These are phyloP conservation scores for Kalmusia sp. DNA, from an alignment of 2,329 filamentous ascomycete species.

Conservation along the genomic window DNA sequence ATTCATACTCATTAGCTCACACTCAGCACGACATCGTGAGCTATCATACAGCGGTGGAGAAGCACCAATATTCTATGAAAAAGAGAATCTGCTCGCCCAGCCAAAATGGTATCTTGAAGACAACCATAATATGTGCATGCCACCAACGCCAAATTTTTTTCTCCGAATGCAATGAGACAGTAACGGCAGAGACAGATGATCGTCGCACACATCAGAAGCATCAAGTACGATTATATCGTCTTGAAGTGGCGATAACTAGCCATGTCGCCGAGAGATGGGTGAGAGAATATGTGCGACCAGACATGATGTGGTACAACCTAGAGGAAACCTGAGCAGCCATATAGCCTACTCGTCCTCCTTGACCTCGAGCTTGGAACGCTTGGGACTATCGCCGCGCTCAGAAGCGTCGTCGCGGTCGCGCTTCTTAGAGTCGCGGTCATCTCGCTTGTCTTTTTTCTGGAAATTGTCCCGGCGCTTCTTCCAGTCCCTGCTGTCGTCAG, in stretches of 20 bases:
- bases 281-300: background rate
- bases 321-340: too few species aligned
- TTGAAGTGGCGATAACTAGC: background rate
- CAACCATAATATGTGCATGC: conserved; percentile 2
- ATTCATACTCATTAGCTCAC: background rate
- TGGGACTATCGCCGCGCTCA: conserved; percentile 24
- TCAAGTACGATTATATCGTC: background rate
- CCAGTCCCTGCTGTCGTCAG: conserved; percentile 33
- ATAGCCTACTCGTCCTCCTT: conserved; percentile 41
- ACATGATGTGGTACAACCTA: background rate
- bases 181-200: background rate
- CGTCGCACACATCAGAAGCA: background rate
- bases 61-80: conserved; percentile 5
- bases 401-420: conserved; percentile 38
- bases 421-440: conserved; percentile 35
- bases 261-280: background rate
- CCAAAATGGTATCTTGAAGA: conserved; percentile 9
- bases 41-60: conserved; percentile 8
- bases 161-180: conserved; percentile 1
- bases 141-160: conserved; percentile 3
- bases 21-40: conserved; percentile 5
- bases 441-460: conserved; percentile 38
- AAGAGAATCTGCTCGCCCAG: background rate
- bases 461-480: conserved; percentile 41
- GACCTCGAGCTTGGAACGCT: conserved; percentile 46